Base-by-base conservation (phyloP, 2,329 filamentous ascomycete species). In the Cladorrhinum sp. region DNA sequence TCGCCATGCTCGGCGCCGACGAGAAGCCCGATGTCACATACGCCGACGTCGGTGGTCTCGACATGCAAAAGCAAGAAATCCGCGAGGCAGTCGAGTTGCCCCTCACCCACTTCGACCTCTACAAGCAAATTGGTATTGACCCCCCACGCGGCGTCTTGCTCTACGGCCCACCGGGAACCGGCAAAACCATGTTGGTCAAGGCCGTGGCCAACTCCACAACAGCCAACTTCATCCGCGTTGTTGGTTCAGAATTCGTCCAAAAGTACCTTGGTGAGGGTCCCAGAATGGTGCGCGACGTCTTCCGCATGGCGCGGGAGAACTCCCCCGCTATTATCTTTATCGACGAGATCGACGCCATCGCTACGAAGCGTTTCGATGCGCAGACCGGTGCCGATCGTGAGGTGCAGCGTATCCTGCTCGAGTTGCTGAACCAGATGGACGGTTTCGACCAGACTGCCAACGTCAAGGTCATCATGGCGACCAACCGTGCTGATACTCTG, bases 41-140 rank as follows among this genome's bases (percentile, higher is more conserved):
- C 72, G 94, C 93, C 64, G 95, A 99, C 76, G 95, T 99, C 64
- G 95, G 95, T 81, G 95, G 95, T 54, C 79, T 98, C 67, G 95
- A 99, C 72, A 99, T 99, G 95, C 95, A 99, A 80, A 99, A 99
- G 82, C 95, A 99, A 79, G 95, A 99, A 78, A 99, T 99, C 67
- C 86, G 95, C 67, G 95, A 99, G 79, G 95, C 95, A 10, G 95
- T 99, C 58, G 95, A 99, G 82, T 82, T 99, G 66, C 95, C 95
- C 33, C 82, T 99, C 70, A 97, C 94, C 64, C 95, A 98, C 76
- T 98, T 98, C 75, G 94, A 98, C 76, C 88, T 98, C 39, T 99
- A 99, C 84, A 96, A 93, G 79, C 95, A 99, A 79, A 99, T 99
- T 67, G 95, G 95, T 77, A 99, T 99, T 73, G 95, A 99, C 75